A percentile compares a stretch with the other conserved stretches of the same genome.
Evolutionary conservation across 2,329 filamentous ascomycete genomes (phyloP).

Genomic region (Ceratocystis cacaofunesta): DNA sequence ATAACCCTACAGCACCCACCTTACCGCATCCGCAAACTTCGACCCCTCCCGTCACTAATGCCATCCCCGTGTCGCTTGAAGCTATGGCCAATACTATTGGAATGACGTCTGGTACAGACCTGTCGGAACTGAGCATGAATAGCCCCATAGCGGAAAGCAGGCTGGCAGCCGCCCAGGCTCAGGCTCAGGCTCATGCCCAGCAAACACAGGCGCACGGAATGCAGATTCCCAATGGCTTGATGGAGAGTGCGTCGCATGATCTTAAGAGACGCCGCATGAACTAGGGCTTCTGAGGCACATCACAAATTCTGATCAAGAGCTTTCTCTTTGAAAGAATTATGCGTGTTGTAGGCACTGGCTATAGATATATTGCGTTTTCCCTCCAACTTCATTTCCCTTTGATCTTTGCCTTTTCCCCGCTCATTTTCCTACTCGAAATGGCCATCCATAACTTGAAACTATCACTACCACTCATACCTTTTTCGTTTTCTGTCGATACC

Average conservation of each 20-base stretch:
- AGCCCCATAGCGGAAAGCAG: slow-evolving; percentile 7
- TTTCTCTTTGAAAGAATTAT: background rate
- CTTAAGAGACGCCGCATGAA: slow-evolving; percentile 13
- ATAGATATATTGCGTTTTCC: background rate
- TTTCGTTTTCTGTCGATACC: slow-evolving; percentile 3
- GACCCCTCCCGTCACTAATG: background rate
- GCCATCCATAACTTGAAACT: too few relatives aligned
- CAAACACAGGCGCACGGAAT: background rate
- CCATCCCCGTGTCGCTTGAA: background rate
- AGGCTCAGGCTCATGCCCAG: background rate
- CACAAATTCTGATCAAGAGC: background rate
- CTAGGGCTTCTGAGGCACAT: background rate
- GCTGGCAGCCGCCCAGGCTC: background rate
- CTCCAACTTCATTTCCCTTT: background rate
- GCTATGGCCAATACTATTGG: background rate
- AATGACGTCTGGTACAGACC: slow-evolving; percentile 11
- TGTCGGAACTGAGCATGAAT: slow-evolving; percentile 16
- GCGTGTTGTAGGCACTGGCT: background rate
- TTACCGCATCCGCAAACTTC: background rate
- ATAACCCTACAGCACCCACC: background rate
- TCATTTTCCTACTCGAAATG: background rate
- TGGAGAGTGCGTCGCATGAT: slow-evolving; percentile 13
- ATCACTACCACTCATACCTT: too few relatives aligned
- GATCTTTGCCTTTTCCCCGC: background rate
- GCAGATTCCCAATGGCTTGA: slow-evolving; percentile 3